phyloP scores from a whole-genome alignment of 2,329 filamentous ascomycete genomes.

The Monascus ruber region DNA sequence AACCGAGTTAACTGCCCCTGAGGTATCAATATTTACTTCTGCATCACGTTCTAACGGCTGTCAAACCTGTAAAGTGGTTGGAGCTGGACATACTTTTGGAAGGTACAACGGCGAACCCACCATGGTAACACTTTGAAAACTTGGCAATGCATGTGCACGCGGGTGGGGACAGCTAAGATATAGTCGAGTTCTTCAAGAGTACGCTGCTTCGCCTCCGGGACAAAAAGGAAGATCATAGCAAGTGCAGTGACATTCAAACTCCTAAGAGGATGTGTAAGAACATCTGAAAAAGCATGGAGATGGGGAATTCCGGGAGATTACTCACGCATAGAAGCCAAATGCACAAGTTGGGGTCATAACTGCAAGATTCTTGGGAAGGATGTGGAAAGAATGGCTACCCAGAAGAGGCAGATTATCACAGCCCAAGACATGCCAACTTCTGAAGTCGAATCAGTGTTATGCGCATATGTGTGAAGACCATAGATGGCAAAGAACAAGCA shows the following conservation, averaged over 20 bases:
- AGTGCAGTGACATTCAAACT: slow-evolving; percentile 50
- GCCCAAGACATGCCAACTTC: slow-evolving; percentile 38
- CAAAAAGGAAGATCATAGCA: slow-evolving; percentile 52
- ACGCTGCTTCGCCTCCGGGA: slow-evolving; percentile 46
- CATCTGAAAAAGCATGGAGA: too few relatives aligned
- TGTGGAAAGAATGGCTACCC: slow-evolving; percentile 40
- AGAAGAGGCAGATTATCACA: slow-evolving; percentile 36
- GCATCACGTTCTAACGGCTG: neutral
- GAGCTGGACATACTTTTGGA: slow-evolving; percentile 30
- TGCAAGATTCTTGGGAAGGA: slow-evolving; percentile 38
- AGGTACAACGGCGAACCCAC: slow-evolving; percentile 48
- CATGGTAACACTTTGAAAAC: slow-evolving; percentile 46
- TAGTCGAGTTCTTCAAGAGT: slow-evolving; percentile 49
- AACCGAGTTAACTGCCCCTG: too few relatives aligned
- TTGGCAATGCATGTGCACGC: slow-evolving; percentile 48
- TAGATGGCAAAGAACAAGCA: too few relatives aligned
- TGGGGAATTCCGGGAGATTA: too few relatives aligned
- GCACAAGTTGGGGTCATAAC: slow-evolving; percentile 42
- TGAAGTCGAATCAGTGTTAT: too few relatives aligned
- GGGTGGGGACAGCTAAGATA: slow-evolving; percentile 47
- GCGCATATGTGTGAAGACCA: too few relatives aligned
- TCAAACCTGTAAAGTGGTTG: slow-evolving; percentile 44
- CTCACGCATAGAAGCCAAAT: slow-evolving; percentile 46
- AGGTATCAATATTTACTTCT: too few relatives aligned
- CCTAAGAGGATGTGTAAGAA: too few relatives aligned